phyloP scores from a whole-genome alignment of 352 stramenopile genomes.

The Thalassiosira delicatula region DNA sequence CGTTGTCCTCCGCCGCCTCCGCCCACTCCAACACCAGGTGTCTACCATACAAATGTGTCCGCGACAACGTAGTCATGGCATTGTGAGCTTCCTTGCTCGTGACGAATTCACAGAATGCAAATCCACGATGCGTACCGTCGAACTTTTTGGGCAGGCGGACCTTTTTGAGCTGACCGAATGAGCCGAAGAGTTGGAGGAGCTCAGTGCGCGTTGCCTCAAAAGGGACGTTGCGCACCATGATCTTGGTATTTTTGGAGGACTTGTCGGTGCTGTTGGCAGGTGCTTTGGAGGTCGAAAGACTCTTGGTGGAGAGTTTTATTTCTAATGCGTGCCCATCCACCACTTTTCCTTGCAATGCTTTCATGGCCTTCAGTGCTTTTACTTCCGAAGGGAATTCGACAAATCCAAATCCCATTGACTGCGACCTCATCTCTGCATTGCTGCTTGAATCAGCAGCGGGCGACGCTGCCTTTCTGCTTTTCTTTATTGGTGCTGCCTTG shows the following conservation, averaged over 20 bases:
- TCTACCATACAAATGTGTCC: slow-evolving; percentile 97
- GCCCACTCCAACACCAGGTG: slow-evolving; percentile 99
- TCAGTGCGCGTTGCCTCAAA: slow-evolving; percentile 97
- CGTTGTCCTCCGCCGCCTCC: slow-evolving; percentile 79
- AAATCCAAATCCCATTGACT: slow-evolving; percentile 99
- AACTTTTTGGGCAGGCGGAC: slow-evolving; percentile 99
- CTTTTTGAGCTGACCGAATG: slow-evolving; percentile 96
- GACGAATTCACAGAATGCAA: slow-evolving; percentile 98
- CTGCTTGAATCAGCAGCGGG: slow-evolving; percentile 13
- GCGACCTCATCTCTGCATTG: no score
- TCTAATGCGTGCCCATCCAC: slow-evolving; percentile 95
- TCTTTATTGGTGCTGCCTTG: slow-evolving; percentile 73
- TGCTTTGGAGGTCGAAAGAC: slow-evolving; percentile 63
- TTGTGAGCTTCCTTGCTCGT: slow-evolving; percentile 93
- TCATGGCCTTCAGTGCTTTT: slow-evolving; percentile 87
- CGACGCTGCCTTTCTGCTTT: slow-evolving; percentile 22
- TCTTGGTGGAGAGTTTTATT: slow-evolving; percentile 93
- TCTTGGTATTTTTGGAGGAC: slow-evolving; percentile 88
- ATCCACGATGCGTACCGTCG: slow-evolving; percentile 95
- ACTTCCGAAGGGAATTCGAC: slow-evolving; percentile 93
- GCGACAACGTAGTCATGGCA: slow-evolving; percentile 91
- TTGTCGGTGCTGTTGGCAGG: slow-evolving; percentile 72
- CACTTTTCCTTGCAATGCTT: slow-evolving; percentile 85
- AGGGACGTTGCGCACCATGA: slow-evolving; percentile 98
- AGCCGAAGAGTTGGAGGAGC: slow-evolving; percentile 95